These are phyloP conservation scores for Panicum virgatum DNA, from an alignment of 202 grass and related monocot genomes.

Conservation along the genomic window DNA sequence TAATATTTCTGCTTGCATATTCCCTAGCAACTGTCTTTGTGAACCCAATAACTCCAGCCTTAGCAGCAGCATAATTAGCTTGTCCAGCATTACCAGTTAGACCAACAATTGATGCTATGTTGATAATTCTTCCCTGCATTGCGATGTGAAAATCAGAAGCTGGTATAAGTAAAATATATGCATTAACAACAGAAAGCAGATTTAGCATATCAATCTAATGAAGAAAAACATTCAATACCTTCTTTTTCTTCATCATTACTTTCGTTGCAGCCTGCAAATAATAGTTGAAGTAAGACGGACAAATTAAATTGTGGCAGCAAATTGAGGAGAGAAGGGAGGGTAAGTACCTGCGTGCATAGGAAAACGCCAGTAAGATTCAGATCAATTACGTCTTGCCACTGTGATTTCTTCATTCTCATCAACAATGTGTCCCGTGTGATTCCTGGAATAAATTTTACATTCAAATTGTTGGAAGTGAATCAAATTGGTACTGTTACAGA, in stretches of 20 bases:
- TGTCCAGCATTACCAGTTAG: slow-evolving; percentile 90
- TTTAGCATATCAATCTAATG: not conserved
- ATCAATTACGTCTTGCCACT: slow-evolving; percentile 99
- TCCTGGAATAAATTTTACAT: slow-evolving; percentile 46
- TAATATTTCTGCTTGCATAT: slow-evolving; percentile 97
- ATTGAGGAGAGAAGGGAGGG: not conserved
- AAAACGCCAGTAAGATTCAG: slow-evolving; percentile 98
- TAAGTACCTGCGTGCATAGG: slow-evolving; percentile 86
- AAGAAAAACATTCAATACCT: slow-evolving; percentile 44
- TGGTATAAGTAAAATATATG: not conserved
- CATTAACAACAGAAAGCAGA: not conserved
- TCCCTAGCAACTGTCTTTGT: slow-evolving; percentile 95
- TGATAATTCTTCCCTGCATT: slow-evolving; percentile 86
- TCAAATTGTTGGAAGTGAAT: slow-evolving; percentile 24
- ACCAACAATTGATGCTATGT: slow-evolving; percentile 92
- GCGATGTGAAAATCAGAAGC: not conserved
- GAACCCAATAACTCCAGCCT: slow-evolving; percentile 96
- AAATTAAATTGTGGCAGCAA: not conserved
- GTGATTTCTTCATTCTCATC: slow-evolving; percentile 98
- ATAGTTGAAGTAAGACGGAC: slow-evolving; percentile 21
- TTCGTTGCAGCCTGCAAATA: slow-evolving; percentile 91
- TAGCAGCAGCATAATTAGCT: slow-evolving; percentile 94
- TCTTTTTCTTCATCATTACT: slow-evolving; percentile 98
- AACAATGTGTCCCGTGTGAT: slow-evolving; percentile 92
- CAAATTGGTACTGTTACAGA: not conserved